Evolutionary conservation across 306 rosid genomes (phyloP).

Genomic region (Fragaria ananassa): DNA sequence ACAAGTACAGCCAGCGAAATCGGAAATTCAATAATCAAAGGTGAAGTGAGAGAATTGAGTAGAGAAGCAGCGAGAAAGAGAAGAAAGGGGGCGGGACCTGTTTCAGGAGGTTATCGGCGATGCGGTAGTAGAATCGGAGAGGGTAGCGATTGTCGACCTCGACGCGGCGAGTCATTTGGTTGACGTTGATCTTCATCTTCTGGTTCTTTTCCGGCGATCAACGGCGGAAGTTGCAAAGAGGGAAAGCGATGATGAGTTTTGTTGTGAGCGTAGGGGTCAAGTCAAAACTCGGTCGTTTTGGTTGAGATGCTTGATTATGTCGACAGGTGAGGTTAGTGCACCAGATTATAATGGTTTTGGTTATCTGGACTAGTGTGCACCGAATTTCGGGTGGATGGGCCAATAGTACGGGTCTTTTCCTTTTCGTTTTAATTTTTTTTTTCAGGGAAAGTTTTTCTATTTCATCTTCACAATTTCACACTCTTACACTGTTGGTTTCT

Average conservation of each 20-base stretch:
- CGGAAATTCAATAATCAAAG: neutral
- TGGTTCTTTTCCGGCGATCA: conserved; percentile 26
- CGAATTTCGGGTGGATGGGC: neutral
- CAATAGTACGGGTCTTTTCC: neutral
- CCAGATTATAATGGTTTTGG: neutral
- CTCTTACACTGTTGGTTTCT: too few species aligned
- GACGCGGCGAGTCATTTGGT: conserved; percentile 59
- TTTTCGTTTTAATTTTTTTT: too few species aligned
- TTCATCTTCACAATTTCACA: too few species aligned
- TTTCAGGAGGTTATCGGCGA: conserved; percentile 88
- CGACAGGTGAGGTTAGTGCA: conserved; percentile 34
- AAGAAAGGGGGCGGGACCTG: conserved; percentile 46
- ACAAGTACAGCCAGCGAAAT: neutral
- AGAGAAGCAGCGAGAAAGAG: neutral
- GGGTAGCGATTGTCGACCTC: conserved; percentile 79
- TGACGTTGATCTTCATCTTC: conserved; percentile 69
- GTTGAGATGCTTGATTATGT: neutral
- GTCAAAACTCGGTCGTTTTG: conserved; percentile 43
- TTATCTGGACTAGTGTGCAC: neutral
- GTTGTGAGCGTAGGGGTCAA: conserved; percentile 17
- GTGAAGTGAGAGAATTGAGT: neutral
- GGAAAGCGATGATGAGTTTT: neutral
- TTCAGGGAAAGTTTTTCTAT: too few species aligned
- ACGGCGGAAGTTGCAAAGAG: conserved; percentile 26
- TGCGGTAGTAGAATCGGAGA: conserved; percentile 78